Percentiles rank a stretch among this genome's conserved stretches.
Conservation (phyloP, 2,329 filamentous ascomycete genomes). For the Myriosclerotinia duriaeana region DNA sequence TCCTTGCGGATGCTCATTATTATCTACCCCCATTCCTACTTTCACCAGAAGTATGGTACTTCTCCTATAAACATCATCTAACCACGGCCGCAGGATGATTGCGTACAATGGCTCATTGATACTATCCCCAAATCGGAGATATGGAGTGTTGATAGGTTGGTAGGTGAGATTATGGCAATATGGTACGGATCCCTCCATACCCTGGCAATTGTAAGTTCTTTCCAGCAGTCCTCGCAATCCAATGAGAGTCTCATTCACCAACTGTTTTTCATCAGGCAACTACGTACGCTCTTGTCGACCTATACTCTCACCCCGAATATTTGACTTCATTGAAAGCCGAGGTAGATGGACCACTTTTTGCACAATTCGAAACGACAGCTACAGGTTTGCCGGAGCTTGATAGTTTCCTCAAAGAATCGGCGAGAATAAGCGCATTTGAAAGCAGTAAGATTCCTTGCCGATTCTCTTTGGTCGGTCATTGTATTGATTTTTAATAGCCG, state of each 20-base stretch:
- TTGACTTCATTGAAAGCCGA: not conserved
- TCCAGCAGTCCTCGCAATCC: not conserved
- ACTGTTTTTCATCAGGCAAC: not conserved
- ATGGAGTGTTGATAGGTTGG: not conserved
- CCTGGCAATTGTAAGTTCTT: not conserved
- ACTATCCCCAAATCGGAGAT: not conserved
- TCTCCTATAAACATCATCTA: not conserved
- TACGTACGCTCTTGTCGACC: not conserved
- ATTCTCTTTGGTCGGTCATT: not conserved
- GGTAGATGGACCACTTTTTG: not conserved
- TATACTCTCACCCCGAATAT: not conserved
- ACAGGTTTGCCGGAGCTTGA: constrained; percentile 4
- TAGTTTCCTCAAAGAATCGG: constrained; percentile 2
- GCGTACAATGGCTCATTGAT: constrained; percentile 4
- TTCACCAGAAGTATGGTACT: not conserved
- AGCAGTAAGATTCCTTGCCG: not conserved
- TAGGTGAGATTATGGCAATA: constrained; percentile 4
- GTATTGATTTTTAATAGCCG: not conserved
- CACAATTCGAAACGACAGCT: not conserved
- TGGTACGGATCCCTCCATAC: constrained; percentile 1
- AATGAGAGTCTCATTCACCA: not conserved
- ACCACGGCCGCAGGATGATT: not conserved
- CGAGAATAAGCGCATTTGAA: not conserved
- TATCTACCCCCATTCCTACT: not conserved
- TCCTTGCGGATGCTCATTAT: not conserved